phyloP scores from a whole-genome alignment of 2,329 filamentous ascomycete genomes.

The Alternaria viburni region DNA sequence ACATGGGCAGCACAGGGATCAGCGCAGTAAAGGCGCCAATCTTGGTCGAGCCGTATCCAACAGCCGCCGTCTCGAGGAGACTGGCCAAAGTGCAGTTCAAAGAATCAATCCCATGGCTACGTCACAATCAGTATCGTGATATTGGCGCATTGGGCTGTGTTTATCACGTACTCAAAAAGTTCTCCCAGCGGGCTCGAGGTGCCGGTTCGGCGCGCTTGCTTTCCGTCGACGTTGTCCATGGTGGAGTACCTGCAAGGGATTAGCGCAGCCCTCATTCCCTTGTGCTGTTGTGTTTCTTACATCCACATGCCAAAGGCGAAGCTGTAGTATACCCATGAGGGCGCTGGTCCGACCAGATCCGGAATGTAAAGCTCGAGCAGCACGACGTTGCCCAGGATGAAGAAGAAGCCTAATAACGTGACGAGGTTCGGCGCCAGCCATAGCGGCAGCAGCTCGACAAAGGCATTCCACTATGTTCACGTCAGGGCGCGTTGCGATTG shows the following conservation, averaged over 20 bases:
- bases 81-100: slow-evolving; percentile 95
- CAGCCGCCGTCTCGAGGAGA: slow-evolving; percentile 87
- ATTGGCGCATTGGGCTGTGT: slow-evolving; percentile 30
- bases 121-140: slow-evolving; percentile 27
- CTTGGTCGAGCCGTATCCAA: slow-evolving; percentile 85
- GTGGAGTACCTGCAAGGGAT: slow-evolving; percentile 73
- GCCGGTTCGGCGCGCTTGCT: slow-evolving; percentile 92
- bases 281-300: slow-evolving; percentile 53
- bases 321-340: slow-evolving; percentile 92
- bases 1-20: slow-evolving; percentile 94
- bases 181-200: slow-evolving; percentile 95
- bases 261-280: slow-evolving; percentile 10
- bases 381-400: slow-evolving; percentile 84
- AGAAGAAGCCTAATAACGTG: slow-evolving; percentile 91
- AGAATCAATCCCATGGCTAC: slow-evolving; percentile 90
- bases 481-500: slow-evolving; percentile 29
- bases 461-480: slow-evolving; percentile 84
- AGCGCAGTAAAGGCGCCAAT: slow-evolving; percentile 91
- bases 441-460: slow-evolving; percentile 88
- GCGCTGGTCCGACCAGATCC: slow-evolving; percentile 86
- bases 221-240: slow-evolving; percentile 98
- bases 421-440: slow-evolving; percentile 99
- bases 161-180: slow-evolving; percentile 76
- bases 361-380: slow-evolving; percentile 81
- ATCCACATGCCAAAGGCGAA: slow-evolving; percentile 97